A percentile compares a stretch with the other conserved stretches of the same genome.
These are phyloP conservation scores for Rhytidiadelphus loreus DNA, from an alignment of 225 moss, liverwort and hornwort species.

Conservation along the genomic window DNA sequence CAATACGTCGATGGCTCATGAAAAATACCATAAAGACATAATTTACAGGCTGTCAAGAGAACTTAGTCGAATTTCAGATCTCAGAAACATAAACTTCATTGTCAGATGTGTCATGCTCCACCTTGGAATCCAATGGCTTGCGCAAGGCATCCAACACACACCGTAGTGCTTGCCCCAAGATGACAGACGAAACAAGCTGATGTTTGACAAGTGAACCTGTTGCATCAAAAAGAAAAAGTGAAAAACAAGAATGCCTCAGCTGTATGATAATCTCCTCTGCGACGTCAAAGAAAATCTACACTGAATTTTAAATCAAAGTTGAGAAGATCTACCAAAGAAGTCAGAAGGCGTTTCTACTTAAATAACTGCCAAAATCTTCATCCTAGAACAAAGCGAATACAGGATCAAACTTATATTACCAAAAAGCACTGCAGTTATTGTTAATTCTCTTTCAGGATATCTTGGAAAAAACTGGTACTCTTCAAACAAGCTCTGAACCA, in stretches of 20 bases:
- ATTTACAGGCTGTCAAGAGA: not conserved
- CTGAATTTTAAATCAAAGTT: not conserved
- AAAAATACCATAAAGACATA: not conserved
- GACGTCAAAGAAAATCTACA: not conserved
- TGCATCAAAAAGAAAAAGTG: not conserved
- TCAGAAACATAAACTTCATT: not conserved
- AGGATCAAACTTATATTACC: slow-evolving; percentile 28
- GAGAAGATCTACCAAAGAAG: not conserved
- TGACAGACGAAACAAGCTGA: slow-evolving; percentile 84
- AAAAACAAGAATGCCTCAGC: not conserved
- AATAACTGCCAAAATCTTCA: not conserved
- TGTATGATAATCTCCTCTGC: not conserved
- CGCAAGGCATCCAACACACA: slow-evolving; percentile 93
- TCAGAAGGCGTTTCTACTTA: not conserved
- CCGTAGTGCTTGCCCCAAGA: slow-evolving; percentile 79
- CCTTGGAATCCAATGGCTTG: slow-evolving; percentile 94
- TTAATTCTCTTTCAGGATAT: slow-evolving; percentile 85
- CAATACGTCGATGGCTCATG: not conserved
- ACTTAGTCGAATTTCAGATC: not conserved
- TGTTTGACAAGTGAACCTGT: slow-evolving; percentile 97
- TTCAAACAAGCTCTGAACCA: slow-evolving; percentile 92
- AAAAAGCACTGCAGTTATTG: slow-evolving; percentile 82
- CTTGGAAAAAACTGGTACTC: slow-evolving; percentile 86
- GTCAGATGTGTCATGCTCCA: slow-evolving; percentile 6
- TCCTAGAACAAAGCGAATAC: not conserved